Base-by-base conservation (phyloP, 1,284 basidiomycete genomes). In the Trametes polyzona region DNA sequence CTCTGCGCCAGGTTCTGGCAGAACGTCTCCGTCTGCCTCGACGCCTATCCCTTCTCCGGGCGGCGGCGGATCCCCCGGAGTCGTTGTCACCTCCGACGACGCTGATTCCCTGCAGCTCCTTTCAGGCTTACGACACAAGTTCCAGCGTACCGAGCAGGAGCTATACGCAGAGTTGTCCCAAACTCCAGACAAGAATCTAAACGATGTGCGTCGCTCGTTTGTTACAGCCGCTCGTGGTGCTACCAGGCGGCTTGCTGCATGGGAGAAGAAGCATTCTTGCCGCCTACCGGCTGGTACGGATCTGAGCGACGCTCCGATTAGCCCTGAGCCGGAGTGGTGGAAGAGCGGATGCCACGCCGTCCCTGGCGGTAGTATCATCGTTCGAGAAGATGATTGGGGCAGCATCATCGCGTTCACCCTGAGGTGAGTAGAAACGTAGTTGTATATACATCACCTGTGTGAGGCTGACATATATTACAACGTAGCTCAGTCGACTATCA, bases 321-420 rank as follows among this genome's bases (percentile, higher is more conserved):
- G 68, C 1, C 64, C 67, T 17, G 82, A 85, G 62, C 89, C 88
- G 0, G 78, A 78, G 26, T 91, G 88, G 83, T 86, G 83, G 82
- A 71, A 70, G n/a, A 73, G 71, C 17, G 78, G 78, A 7, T 84
- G 78, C 62, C 86, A 92, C 73, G 82, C 81, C 32, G 74, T 88
- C 16, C 88, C 89, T 14, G 84, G 85, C 3, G 82, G 86, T 9
- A 84, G 83, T 61, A 77, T 91, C 2, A 77, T 92, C 50, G 79
- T 92, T 8, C 71, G 82, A 47, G 89, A 92, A 64, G 78, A 82
- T 60, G 87, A 89, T 68, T 87, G 84, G 85, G 87, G 87, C 1
- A 89, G 86, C 66, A 83, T 90, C 47, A 90, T 90, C 61, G 83
- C 88, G 2, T 88, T 86, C 70, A 88, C 87, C 2, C 72, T 90